phyloP scores from a whole-genome alignment of 1,284 basidiomycete species.

The Cryptococcus maquisensis region DNA sequence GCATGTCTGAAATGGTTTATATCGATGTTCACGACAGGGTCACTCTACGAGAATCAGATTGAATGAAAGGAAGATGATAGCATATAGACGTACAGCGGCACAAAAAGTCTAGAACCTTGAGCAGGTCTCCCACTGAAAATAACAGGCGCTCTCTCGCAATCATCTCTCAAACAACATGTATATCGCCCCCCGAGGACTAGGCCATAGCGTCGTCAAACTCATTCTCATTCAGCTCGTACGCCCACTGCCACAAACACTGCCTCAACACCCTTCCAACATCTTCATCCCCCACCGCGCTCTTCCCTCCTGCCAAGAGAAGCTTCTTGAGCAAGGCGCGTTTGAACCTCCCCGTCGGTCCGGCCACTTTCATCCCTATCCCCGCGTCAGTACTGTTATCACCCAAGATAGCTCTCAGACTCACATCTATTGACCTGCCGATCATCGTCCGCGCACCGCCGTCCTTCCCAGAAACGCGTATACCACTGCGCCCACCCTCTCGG shows the following conservation, averaged over 20 bases:
- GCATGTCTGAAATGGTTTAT: too few species aligned
- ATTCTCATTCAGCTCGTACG: slow-evolving; percentile 29
- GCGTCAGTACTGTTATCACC: background rate
- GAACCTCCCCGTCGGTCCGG: slow-evolving; percentile 51
- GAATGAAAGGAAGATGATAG: too few species aligned
- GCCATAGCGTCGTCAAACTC: slow-evolving; percentile 33
- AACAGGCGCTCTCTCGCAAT: too few species aligned
- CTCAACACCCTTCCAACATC: slow-evolving; percentile 37
- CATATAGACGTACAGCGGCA: too few species aligned
- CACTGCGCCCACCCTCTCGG: slow-evolving; percentile 53
- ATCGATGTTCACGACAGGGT: too few species aligned
- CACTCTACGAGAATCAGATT: too few species aligned
- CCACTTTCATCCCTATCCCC: slow-evolving; percentile 49
- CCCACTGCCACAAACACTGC: slow-evolving; percentile 47
- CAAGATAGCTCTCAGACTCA: slow-evolving; percentile 30
- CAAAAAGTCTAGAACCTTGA: too few species aligned
- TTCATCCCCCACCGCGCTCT: slow-evolving; percentile 23
- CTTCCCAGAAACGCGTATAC: slow-evolving; percentile 52
- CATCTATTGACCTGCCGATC: slow-evolving; percentile 51
- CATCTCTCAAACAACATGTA: too few species aligned
- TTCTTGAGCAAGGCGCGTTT: slow-evolving; percentile 49
- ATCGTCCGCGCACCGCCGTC: slow-evolving; percentile 50
- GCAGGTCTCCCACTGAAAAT: too few species aligned
- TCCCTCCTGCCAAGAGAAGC: slow-evolving; percentile 42
- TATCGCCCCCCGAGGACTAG: too few species aligned